Evolutionary conservation across 768 basidiomycete species (phyloP), one percentile per base, ranked within the genome.

Genomic region (Lactarius sp.): DNA sequence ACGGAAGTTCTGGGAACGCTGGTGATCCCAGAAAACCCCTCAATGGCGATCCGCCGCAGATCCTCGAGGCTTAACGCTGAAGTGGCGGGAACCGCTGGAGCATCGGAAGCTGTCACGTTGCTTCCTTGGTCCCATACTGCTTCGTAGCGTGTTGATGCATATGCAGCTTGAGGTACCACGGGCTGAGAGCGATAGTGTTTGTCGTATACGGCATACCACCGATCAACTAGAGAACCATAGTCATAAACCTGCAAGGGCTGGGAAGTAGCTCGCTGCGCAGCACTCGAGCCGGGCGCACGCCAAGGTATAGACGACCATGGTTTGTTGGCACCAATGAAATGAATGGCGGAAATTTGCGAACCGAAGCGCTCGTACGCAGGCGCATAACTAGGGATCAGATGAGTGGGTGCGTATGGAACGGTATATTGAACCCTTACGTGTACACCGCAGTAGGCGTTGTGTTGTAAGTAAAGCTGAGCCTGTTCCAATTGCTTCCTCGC

Each of bases 401-500:
- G 51, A 68, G 49, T 10, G 18, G 34, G 47, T 27, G 54, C 13
- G 20, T 12, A 52, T 44, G 39, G 18, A 42, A 34, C 22, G 51
- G 36, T 4, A 61, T 14, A 22, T 31, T 50, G 60, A 84, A 3
- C 12, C 37, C 91, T 80, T 71, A 95, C 89, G 92, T 94, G 78
- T 98, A 98, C 59, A 88, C 93, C 62, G 96, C 94, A 14, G 94
- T 94, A 18, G 97, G 97, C 3, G 97, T 98, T 16, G 95, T 97
- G 75, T 99, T 99, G 78, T 97, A 99, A 47, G 87, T 92, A 76
- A 98, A 99, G 73, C 94, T 94, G 69, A 99, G 85, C 69, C 94
- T 83, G 70, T 97, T 85, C 97, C 97, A 99, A 71, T 91, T 74
- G 20, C 73, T 74, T 37, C 87, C 86, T 68, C 90, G 80, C 94